These are phyloP conservation scores for Fusarium tupiense DNA, from an alignment of 2,329 filamentous ascomycete genomes.

Conservation along the genomic window DNA sequence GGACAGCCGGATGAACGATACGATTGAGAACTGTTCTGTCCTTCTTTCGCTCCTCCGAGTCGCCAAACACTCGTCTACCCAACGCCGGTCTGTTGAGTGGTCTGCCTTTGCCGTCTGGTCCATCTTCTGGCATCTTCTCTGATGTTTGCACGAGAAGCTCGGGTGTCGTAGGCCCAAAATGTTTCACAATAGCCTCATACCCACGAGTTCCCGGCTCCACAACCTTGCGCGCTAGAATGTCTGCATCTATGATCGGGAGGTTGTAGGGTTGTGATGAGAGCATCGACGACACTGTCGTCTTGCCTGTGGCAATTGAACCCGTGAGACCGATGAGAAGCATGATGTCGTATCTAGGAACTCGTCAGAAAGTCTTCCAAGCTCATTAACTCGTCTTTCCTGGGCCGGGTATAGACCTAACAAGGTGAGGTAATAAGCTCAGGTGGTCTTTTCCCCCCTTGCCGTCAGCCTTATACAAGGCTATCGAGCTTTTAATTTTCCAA, in stretches of 20 bases:
- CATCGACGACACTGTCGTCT: constrained; percentile 91
- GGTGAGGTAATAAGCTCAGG: too few relatives aligned
- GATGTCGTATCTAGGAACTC: not conserved
- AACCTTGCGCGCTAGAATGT: constrained; percentile 89
- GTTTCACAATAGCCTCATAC: constrained; percentile 81
- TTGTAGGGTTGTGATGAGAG: constrained; percentile 83
- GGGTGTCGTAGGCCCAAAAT: constrained; percentile 86
- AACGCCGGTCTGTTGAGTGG: constrained; percentile 88
- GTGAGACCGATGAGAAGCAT: constrained; percentile 98
- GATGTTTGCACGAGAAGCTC: constrained; percentile 78
- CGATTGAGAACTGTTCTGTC: constrained; percentile 84
- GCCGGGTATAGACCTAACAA: too few relatives aligned
- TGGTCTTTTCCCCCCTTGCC: too few relatives aligned
- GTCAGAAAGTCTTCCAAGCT: not conserved
- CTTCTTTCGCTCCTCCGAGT: constrained; percentile 72
- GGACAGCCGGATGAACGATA: constrained; percentile 93
- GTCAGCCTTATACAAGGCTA: not conserved
- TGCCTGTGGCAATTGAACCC: constrained; percentile 96
- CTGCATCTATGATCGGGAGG: constrained; percentile 92
- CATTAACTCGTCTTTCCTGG: not conserved
- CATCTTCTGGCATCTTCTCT: constrained; percentile 61
- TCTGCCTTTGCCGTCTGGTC: constrained; percentile 69
- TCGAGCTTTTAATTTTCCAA: not conserved
- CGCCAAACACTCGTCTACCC: constrained; percentile 86
- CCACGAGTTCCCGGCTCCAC: constrained; percentile 90